Percentiles rank a stretch among this genome's conserved stretches.
Evolutionary conservation across 352 stramenopile species (phyloP).

Genomic region (Globisporangium paddicum): DNA sequence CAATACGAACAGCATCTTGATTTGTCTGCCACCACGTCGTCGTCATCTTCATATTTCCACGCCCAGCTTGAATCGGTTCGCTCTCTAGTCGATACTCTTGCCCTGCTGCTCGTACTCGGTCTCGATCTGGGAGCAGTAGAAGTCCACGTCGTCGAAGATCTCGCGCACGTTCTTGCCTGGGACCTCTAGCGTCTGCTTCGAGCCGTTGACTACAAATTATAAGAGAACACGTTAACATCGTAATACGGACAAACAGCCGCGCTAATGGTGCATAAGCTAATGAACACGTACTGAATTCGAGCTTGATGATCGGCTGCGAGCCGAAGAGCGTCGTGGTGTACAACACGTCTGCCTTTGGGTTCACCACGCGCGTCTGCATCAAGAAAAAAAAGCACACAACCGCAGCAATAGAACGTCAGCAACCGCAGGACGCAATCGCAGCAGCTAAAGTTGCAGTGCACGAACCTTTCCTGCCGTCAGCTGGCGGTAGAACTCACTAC

Average conservation of each 20-base stretch:
- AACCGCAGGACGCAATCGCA: background rate
- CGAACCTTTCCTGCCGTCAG: slow-evolving; percentile 72
- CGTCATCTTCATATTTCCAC: background rate
- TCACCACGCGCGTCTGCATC: slow-evolving; percentile 57
- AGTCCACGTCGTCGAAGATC: slow-evolving; percentile 84
- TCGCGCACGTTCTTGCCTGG: slow-evolving; percentile 71
- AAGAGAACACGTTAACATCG: slow-evolving; percentile 2
- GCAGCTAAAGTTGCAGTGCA: too few species aligned
- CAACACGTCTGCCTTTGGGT: slow-evolving; percentile 74
- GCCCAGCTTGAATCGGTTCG: too few species aligned
- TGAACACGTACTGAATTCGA: slow-evolving; percentile 74
- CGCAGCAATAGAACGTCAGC: background rate
- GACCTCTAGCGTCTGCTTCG: slow-evolving; percentile 65
- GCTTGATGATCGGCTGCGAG: slow-evolving; percentile 56
- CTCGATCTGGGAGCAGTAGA: slow-evolving; percentile 83
- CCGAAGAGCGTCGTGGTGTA: slow-evolving; percentile 55
- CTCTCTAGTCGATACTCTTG: slow-evolving; percentile 76
- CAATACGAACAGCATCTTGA: background rate
- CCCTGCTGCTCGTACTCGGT: slow-evolving; percentile 79
- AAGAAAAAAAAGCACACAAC: slow-evolving; percentile 4
- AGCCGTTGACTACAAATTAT: slow-evolving; percentile 55
- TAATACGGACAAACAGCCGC: background rate
- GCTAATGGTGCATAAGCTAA: background rate
- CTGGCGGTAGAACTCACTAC: slow-evolving; percentile 84
- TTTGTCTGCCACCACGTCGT: background rate